phyloP scores from a whole-genome alignment of 1,284 basidiomycete genomes.

The Puccinia coronata region DNA sequence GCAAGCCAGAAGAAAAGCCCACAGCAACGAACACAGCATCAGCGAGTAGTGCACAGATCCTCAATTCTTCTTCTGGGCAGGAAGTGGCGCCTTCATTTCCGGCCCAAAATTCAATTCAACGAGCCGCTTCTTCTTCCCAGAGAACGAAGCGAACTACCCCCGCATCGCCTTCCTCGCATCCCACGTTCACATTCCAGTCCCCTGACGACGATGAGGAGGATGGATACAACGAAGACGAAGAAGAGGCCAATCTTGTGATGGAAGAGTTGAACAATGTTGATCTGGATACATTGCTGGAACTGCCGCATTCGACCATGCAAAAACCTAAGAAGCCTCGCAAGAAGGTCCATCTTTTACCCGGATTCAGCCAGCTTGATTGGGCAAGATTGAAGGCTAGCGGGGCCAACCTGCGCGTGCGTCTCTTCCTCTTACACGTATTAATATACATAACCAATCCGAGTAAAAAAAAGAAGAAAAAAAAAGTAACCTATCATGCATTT shows the following conservation, averaged over 20 bases:
- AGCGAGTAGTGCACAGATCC: not conserved
- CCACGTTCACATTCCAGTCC: constrained; percentile 3
- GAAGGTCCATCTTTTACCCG: constrained; percentile 87
- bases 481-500: not conserved
- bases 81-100: constrained; percentile 23
- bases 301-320: constrained; percentile 4
- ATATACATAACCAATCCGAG: constrained; percentile 57
- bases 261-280: not conserved
- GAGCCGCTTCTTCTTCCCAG: not conserved
- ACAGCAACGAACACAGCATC: not conserved
- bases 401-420: constrained; percentile 70
- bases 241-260: no score
- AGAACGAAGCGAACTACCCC: not conserved
- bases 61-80: no score
- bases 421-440: no score
- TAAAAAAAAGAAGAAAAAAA: constrained; percentile 18
- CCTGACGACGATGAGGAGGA: constrained; percentile 13
- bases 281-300: not conserved
- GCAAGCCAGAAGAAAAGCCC: not conserved
- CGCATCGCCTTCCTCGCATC: not conserved
- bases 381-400: constrained; percentile 79
- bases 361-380: constrained; percentile 92
- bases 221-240: not conserved
- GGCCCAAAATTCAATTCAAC: constrained; percentile 34
- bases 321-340: constrained; percentile 59